phyloP scores from a whole-genome alignment of 1,139 yeast species.

The Sugiyamaella castrensis region DNA sequence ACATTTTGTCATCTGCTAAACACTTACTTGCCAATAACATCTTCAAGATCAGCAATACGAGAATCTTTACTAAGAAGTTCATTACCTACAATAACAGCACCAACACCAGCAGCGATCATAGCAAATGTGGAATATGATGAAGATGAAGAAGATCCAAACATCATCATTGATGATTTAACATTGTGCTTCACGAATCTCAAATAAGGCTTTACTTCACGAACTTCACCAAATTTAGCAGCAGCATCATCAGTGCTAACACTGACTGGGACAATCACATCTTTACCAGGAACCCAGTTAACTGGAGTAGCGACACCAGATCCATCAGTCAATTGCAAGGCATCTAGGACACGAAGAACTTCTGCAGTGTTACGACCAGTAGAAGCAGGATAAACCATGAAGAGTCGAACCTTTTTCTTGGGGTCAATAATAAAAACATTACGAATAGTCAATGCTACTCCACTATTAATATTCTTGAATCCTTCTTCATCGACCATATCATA shows the following conservation, averaged over 20 bases:
- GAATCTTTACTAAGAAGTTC: conserved; percentile 11
- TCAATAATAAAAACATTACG: conserved; percentile 88
- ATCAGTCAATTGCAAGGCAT: conserved; percentile 80
- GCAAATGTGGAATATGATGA: conserved; percentile 6
- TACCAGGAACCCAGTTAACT: conserved; percentile 66
- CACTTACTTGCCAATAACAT: conserved; percentile 22
- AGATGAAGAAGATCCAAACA: conserved; percentile 9
- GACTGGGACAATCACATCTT: conserved; percentile 89
- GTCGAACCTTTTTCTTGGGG: conserved; percentile 79
- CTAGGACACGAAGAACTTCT: conserved; percentile 82
- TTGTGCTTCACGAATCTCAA: conserved; percentile 50
- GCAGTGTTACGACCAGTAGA: conserved; percentile 87
- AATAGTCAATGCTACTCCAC: conserved; percentile 67
- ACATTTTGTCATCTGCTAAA: neutral
- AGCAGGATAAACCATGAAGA: conserved; percentile 83
- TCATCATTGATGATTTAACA: conserved; percentile 10
- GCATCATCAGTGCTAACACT: conserved; percentile 78
- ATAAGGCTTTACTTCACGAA: conserved; percentile 79
- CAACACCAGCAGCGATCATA: conserved; percentile 15
- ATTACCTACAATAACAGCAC: conserved; percentile 8
- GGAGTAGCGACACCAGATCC: conserved; percentile 81
- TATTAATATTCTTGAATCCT: conserved; percentile 74
- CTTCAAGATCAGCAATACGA: conserved; percentile 16
- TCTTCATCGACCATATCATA: conserved; percentile 92
- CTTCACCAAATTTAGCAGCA: conserved; percentile 73